phyloP scores from a whole-genome alignment of 306 rosid species.

The Gillenia trifoliata region DNA sequence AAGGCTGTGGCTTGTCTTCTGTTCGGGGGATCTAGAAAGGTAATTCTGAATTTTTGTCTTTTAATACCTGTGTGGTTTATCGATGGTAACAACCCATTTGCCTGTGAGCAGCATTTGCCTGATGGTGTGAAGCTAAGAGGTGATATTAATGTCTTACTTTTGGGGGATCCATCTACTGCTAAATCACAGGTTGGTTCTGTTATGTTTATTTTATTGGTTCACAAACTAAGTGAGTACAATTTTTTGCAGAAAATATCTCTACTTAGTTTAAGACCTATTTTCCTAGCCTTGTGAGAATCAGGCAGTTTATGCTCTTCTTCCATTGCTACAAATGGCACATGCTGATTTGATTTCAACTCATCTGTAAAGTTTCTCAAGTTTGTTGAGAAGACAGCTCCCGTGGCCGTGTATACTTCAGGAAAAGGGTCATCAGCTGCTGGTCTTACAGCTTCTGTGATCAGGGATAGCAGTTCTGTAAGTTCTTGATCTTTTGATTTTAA shows the following conservation, averaged over 20 bases:
- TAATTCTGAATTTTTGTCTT: conserved; percentile 11
- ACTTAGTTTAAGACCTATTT: neutral
- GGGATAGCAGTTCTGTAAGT: conserved; percentile 81
- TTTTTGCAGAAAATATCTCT: conserved; percentile 2
- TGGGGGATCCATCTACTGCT: conserved; percentile 99
- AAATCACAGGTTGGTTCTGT: conserved; percentile 74
- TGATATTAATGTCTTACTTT: conserved; percentile 89
- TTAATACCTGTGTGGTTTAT: neutral
- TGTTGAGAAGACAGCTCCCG: conserved; percentile 95
- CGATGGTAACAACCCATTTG: conserved; percentile 12
- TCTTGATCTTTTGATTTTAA: conserved; percentile 20
- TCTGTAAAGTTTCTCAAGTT: conserved; percentile 82
- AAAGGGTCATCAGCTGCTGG: conserved; percentile 99
- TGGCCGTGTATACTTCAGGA: conserved; percentile 97
- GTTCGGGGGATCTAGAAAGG: conserved; percentile 98
- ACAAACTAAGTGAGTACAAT: conserved; percentile 12
- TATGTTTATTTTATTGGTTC: neutral
- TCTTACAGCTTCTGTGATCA: conserved; percentile 93
- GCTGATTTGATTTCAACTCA: conserved; percentile 25
- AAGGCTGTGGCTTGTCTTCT: conserved; percentile 94
- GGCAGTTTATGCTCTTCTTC: conserved; percentile 6
- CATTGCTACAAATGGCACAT: conserved; percentile 1
- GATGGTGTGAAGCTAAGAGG: conserved; percentile 99
- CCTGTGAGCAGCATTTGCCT: conserved; percentile 66
- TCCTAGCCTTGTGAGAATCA: conserved; percentile 5